Evolutionary conservation across 2,329 filamentous ascomycete genomes (phyloP).

Genomic region (Alternaria longipes): DNA sequence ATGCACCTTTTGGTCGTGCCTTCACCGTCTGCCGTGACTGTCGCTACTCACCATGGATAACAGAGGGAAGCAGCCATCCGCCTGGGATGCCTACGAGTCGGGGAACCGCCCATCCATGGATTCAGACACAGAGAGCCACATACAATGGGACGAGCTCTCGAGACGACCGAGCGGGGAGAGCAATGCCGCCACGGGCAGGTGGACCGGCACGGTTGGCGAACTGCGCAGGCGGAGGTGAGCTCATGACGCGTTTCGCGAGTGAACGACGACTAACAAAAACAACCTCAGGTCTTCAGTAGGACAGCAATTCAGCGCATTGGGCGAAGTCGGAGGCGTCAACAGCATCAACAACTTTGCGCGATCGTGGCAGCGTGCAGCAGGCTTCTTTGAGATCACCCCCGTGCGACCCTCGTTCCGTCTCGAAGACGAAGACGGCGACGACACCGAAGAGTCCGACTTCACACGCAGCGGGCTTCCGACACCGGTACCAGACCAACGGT

Average conservation of each 20-base stretch:
- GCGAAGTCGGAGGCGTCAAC: slow-evolving; percentile 89
- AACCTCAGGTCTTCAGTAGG: slow-evolving; percentile 57
- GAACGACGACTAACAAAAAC: slow-evolving; percentile 11
- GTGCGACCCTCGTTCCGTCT: slow-evolving; percentile 76
- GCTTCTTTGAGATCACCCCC: slow-evolving; percentile 86
- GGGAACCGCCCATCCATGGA: slow-evolving; percentile 54
- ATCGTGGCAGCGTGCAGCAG: slow-evolving; percentile 90
- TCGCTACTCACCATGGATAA: slow-evolving; percentile 46
- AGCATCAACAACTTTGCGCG: slow-evolving; percentile 92
- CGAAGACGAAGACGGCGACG: slow-evolving; percentile 41
- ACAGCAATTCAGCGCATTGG: slow-evolving; percentile 59
- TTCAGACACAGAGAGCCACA: slow-evolving; percentile 46
- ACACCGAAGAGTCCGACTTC: slow-evolving; percentile 44
- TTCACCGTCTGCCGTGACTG: slow-evolving; percentile 4
- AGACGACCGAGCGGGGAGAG: slow-evolving; percentile 43
- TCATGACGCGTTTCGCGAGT: neutral
- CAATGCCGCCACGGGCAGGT: slow-evolving; percentile 36
- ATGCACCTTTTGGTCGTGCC: slow-evolving; percentile 15
- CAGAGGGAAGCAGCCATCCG: slow-evolving; percentile 54
- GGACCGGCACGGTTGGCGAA: slow-evolving; percentile 32
- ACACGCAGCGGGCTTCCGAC: slow-evolving; percentile 40
- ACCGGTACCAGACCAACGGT: slow-evolving; percentile 51
- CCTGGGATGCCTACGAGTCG: slow-evolving; percentile 58
- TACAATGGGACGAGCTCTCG: slow-evolving; percentile 52
- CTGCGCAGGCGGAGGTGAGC: slow-evolving; percentile 51